Percentiles rank a stretch among this genome's conserved stretches.
phyloP scores from a whole-genome alignment of 2,329 filamentous ascomycete species.

The Fusarium decemcellulare region DNA sequence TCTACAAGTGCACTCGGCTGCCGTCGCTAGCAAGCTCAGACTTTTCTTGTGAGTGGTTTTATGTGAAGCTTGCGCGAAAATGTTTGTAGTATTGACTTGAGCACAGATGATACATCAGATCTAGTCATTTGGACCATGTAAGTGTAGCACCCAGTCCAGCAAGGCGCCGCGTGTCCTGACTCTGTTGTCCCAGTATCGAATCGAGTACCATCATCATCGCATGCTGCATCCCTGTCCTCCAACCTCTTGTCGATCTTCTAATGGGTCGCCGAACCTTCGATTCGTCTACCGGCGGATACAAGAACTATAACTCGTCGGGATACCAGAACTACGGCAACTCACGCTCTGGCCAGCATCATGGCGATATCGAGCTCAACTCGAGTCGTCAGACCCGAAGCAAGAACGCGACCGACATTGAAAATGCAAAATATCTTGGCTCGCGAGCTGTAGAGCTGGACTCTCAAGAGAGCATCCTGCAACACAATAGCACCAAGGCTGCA shows the following conservation, averaged over 20 bases:
- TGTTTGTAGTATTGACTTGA: neutral
- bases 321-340: constrained; percentile 27
- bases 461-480: constrained; percentile 25
- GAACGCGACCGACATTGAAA: neutral
- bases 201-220: constrained; percentile 54
- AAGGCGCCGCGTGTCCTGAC: neutral
- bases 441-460: constrained; percentile 26
- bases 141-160: constrained; percentile 11
- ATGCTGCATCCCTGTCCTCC: constrained; percentile 52
- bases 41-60: constrained; percentile 40
- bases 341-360: constrained; percentile 10
- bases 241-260: constrained; percentile 50
- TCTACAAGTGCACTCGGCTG: constrained; percentile 54
- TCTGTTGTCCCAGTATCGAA: constrained; percentile 46
- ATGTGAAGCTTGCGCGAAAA: too few relatives aligned
- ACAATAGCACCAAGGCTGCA: constrained; percentile 4
- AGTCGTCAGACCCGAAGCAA: neutral
- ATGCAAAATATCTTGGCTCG: constrained; percentile 18
- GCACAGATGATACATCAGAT: constrained; percentile 53
- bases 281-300: constrained; percentile 24
- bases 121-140: constrained; percentile 62
- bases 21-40: constrained; percentile 46
- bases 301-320: constrained; percentile 26
- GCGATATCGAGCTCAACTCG: constrained; percentile 25
- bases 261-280: constrained; percentile 38